These are phyloP conservation scores for Lachancea lanzarotensis DNA, from an alignment of 805 yeast species.

Conservation along the genomic window DNA sequence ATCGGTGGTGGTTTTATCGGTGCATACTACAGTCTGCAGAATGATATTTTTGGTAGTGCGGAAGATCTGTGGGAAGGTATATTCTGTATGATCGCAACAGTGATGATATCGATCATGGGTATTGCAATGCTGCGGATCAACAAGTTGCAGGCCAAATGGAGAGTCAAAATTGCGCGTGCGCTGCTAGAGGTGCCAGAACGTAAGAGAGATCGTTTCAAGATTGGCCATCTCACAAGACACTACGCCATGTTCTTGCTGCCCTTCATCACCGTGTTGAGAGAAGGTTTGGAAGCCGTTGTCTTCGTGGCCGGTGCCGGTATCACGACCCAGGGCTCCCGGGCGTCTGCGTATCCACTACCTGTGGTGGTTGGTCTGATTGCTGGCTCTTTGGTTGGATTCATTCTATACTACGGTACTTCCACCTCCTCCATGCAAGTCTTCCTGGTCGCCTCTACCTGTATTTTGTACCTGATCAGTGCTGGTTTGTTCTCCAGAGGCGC, in stretches of 20 bases:
- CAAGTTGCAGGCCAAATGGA: slow-evolving; percentile 96
- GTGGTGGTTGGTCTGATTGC: slow-evolving; percentile 80
- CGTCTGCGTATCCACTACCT: slow-evolving; percentile 85
- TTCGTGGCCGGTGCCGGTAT: slow-evolving; percentile 95
- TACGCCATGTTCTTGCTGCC: slow-evolving; percentile 89
- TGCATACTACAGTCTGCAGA: slow-evolving; percentile 73
- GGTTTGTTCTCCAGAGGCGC: slow-evolving; percentile 91
- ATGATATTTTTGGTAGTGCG: slow-evolving; percentile 77
- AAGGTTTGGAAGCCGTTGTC: slow-evolving; percentile 94
- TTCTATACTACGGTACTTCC: slow-evolving; percentile 78
- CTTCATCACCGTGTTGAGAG: slow-evolving; percentile 85
- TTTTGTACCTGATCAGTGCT: slow-evolving; percentile 82
- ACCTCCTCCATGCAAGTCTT: slow-evolving; percentile 78
- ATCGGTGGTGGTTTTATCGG: slow-evolving; percentile 94
- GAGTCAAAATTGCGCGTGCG: slow-evolving; percentile 86
- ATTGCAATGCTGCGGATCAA: slow-evolving; percentile 92
- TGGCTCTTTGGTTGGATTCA: slow-evolving; percentile 64
- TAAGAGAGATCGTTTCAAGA: slow-evolving; percentile 44
- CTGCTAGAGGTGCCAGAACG: slow-evolving; percentile 52
- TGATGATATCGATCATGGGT: slow-evolving; percentile 90
- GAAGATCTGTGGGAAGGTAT: slow-evolving; percentile 98
- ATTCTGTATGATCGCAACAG: slow-evolving; percentile 82
- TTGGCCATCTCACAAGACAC: slow-evolving; percentile 56
- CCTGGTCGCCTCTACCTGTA: slow-evolving; percentile 79
- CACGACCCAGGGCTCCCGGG: slow-evolving; percentile 43